A percentile compares a stretch with the other conserved stretches of the same genome.
phyloP scores from a whole-genome alignment of 164 flowering plant genomes.

The Piper longum region DNA sequence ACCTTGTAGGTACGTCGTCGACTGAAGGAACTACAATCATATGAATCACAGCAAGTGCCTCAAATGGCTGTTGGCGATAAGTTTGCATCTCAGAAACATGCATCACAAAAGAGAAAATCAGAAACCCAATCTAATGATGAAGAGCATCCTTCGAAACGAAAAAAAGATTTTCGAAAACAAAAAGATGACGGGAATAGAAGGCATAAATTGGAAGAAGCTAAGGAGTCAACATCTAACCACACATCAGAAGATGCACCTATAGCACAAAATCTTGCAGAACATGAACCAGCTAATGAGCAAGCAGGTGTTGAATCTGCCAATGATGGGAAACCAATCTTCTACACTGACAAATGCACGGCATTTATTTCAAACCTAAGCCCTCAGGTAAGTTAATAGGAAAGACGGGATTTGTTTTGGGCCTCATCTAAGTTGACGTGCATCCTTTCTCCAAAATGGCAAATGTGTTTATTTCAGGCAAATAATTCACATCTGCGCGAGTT shows the following conservation, averaged over 20 bases:
- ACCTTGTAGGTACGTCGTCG: constrained; percentile 64
- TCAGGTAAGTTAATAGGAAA: constrained; percentile 29
- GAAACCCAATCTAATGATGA: constrained; percentile 24
- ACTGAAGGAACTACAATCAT: constrained; percentile 55
- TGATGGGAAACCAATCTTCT: constrained; percentile 17
- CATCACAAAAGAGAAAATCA: constrained; percentile 56
- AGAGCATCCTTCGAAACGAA: constrained; percentile 46
- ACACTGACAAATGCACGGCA: constrained; percentile 74
- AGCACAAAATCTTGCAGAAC: neutral
- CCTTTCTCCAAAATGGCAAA: neutral
- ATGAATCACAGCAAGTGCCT: constrained; percentile 53
- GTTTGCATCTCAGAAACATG: constrained; percentile 22
- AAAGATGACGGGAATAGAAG: constrained; percentile 8
- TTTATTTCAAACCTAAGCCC: constrained; percentile 64
- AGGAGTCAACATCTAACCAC: constrained; percentile 8
- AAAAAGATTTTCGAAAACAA: constrained; percentile 25
- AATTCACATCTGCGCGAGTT: constrained; percentile 44
- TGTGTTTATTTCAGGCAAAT: constrained; percentile 35
- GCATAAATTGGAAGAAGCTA: constrained; percentile 17
- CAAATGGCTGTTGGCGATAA: constrained; percentile 19
- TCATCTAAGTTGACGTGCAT: neutral
- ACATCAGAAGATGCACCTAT: neutral
- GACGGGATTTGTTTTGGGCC: neutral
- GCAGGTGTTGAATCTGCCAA: constrained; percentile 15
- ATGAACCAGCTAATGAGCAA: constrained; percentile 11